Evolutionary conservation across 2,329 filamentous ascomycete genomes (phyloP).

Genomic region (Aureobasidium namibiae): DNA sequence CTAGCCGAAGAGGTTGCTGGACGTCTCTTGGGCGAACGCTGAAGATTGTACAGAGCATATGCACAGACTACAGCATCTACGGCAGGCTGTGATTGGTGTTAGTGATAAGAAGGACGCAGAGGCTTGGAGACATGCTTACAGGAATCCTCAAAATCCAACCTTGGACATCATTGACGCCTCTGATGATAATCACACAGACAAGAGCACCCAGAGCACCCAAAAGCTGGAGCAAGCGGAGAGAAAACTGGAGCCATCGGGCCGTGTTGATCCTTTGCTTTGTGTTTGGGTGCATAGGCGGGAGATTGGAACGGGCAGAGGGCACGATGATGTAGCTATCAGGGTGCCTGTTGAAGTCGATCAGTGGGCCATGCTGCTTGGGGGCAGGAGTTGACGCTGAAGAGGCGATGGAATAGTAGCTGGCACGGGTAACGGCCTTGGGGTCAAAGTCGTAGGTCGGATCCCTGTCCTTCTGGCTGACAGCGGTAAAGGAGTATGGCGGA

Average conservation of each 20-base stretch:
- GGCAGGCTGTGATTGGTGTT: conserved; percentile 52
- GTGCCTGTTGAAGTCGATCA: conserved; percentile 76
- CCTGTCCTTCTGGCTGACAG: conserved; percentile 40
- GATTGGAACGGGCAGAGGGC: conserved; percentile 52
- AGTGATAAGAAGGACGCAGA: background rate
- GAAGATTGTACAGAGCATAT: conserved; percentile 77
- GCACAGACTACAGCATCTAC: conserved; percentile 61
- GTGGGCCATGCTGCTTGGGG: conserved; percentile 62
- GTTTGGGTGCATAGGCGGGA: conserved; percentile 58
- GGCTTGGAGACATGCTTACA: conserved; percentile 42
- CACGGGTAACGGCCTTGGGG: conserved; percentile 75
- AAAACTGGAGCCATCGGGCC: conserved; percentile 60
- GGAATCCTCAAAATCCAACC: conserved; percentile 71
- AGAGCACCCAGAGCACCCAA: conserved; percentile 63
- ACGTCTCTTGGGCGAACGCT: conserved; percentile 59
- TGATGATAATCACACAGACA: conserved; percentile 69
- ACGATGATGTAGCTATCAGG: conserved; percentile 67
- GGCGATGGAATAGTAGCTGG: conserved; percentile 49
- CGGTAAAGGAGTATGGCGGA: conserved; percentile 68
- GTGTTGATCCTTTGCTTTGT: conserved; percentile 65
- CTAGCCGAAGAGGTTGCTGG: conserved; percentile 75
- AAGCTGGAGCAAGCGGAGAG: conserved; percentile 58
- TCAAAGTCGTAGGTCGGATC: conserved; percentile 59
- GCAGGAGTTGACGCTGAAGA: conserved; percentile 39
- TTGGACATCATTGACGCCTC: conserved; percentile 53